Base-by-base conservation (phyloP, 2,329 filamentous ascomycete genomes). In the Periconia sp. region DNA sequence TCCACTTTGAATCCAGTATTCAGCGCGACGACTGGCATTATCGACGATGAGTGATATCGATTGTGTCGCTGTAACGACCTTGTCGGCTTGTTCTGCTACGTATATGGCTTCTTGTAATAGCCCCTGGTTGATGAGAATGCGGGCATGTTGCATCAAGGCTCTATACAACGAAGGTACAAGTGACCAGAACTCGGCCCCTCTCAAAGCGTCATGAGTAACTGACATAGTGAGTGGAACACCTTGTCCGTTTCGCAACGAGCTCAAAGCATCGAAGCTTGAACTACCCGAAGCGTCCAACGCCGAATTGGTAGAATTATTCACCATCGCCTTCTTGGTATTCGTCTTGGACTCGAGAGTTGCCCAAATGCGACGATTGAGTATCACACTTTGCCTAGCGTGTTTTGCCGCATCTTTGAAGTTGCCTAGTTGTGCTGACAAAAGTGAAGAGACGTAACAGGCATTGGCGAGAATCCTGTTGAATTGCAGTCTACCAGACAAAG, bases 31-130 rank as follows among this genome's bases (percentile, higher is more conserved):
- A 72, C 66, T 70, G 41, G 66, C 55, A 44, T 77, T 79, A 40
- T 79, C 75, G 18, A 77, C 72, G 27, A 78, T 69, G 1, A 81
- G 75, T 13, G 86, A 79, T 35, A 82, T 79, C 0, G 89, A 86
- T 45, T 82, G 79, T 9, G 89, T 83, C n/a, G 82, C 84, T 54
- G 82, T 81, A 19, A 90, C 90, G 55, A 96, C 83, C 64, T 89
- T 91, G 50, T 88, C 80, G 0, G 92, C 92, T 63, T 94, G 89
- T 61, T 97, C 89, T 1, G 89, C 87, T 62, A 96, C 95, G 69
- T 92, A 94, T 0, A 93, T 77, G 1, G 93, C 93, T 70, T 97
- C 93, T 55, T 91, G 87, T 59, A 92, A 91, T 74, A 96, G 83
- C 27, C 94, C 94, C 58, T 94, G 84, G 59, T 96, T 88, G 1